These are phyloP conservation scores for Metarhizium album DNA, from an alignment of 2,329 filamentous ascomycete genomes.

Conservation along the genomic window DNA sequence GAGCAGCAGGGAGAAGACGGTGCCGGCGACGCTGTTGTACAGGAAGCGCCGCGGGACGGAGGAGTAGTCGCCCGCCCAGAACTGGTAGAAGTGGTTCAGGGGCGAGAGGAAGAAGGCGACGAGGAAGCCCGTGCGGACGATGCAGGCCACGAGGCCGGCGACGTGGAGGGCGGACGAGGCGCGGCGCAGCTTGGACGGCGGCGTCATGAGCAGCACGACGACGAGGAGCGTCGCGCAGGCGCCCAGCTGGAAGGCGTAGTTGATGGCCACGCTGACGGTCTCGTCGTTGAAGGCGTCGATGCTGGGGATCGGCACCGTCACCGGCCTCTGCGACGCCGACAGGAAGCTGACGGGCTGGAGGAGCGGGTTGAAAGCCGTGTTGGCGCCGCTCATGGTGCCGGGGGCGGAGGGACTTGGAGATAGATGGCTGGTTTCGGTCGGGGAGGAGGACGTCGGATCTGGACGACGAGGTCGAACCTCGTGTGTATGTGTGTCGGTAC, in stretches of 20 bases:
- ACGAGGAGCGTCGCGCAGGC: constrained; percentile 54
- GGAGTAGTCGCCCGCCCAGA: constrained; percentile 43
- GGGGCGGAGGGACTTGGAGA: too few species aligned
- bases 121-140: constrained; percentile 47
- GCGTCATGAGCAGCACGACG: constrained; percentile 57
- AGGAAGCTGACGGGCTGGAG: constrained; percentile 26
- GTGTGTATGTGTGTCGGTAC: too few species aligned
- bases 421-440: too few species aligned
- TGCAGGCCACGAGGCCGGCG: constrained; percentile 47
- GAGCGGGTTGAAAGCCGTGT: constrained; percentile 21
- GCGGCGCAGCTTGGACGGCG: constrained; percentile 51
- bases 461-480: too few species aligned
- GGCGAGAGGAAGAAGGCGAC: constrained; percentile 49
- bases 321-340: constrained; percentile 15
- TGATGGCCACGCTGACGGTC: constrained; percentile 37
- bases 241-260: constrained; percentile 61
- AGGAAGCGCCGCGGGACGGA: constrained; percentile 30
- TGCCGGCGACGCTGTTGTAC: constrained; percentile 26
- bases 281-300: constrained; percentile 24
- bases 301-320: constrained; percentile 20
- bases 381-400: not conserved
- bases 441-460: too few species aligned
- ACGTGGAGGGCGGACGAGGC: constrained; percentile 56
- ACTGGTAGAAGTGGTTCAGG: constrained; percentile 50
- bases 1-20: constrained; percentile 32